Conservation (phyloP, 768 basidiomycete species). For the Cubamyces lactineus region DNA sequence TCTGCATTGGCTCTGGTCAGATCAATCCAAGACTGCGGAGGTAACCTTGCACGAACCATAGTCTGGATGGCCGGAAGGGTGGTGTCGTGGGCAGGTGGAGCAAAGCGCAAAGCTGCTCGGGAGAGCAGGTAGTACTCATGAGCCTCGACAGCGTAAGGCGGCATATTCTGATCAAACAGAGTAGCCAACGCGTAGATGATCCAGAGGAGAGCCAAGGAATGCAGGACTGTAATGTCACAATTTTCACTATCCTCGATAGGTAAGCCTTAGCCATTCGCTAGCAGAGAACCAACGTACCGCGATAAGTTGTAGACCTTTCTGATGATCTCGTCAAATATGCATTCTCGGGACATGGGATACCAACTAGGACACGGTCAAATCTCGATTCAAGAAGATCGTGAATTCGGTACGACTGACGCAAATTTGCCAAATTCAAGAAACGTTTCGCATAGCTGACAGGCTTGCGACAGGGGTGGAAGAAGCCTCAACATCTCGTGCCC, state of each 20-base stretch:
- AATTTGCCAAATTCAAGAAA: slow-evolving; percentile 66
- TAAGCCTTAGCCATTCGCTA: not conserved
- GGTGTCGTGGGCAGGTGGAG: slow-evolving; percentile 50
- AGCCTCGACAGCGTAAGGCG: slow-evolving; percentile 55
- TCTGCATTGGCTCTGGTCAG: slow-evolving; percentile 42
- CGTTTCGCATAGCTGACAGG: slow-evolving; percentile 60
- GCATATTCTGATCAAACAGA: slow-evolving; percentile 57
- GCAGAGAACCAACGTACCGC: slow-evolving; percentile 39
- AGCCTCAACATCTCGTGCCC: slow-evolving; percentile 48
- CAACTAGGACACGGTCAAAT: slow-evolving; percentile 43
- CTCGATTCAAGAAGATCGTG: not conserved
- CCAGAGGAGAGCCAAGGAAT: slow-evolving; percentile 64
- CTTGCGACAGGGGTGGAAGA: slow-evolving; percentile 62
- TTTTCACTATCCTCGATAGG: slow-evolving; percentile 16
- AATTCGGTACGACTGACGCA: slow-evolving; percentile 45
- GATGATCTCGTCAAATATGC: slow-evolving; percentile 61
- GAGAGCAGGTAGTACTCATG: slow-evolving; percentile 66
- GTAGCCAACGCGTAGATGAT: slow-evolving; percentile 66
- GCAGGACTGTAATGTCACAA: slow-evolving; percentile 43
- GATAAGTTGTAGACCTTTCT: slow-evolving; percentile 54
- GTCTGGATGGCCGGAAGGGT: slow-evolving; percentile 59
- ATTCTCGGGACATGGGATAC: slow-evolving; percentile 52
- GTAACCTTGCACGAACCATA: slow-evolving; percentile 44
- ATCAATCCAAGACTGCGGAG: not conserved
- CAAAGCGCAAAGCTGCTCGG: slow-evolving; percentile 52